Evolutionary conservation across 176 grass and related monocot genomes (phyloP), one percentile per base, ranked within the genome.

Genomic region (Guadua angustifolia): DNA sequence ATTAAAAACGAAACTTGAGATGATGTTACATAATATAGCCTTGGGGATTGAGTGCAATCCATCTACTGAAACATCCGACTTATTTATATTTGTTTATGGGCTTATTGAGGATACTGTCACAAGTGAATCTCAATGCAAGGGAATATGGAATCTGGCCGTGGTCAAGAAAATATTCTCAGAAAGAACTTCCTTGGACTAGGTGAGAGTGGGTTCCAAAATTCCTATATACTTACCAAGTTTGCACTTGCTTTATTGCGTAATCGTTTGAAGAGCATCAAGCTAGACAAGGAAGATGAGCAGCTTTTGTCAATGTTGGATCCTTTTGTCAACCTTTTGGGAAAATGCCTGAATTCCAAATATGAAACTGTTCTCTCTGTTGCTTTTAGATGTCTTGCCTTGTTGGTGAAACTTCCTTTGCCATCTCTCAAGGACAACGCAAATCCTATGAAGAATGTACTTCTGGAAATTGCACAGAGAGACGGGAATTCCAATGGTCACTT

Each of bases 301-400:
- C 86, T 98, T 61, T 68, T 98, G 49, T 90, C 88, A 19, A 92
- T 92, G 93, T 82, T 98, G 76, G 93, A 98, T 73, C 95, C 95
- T 24, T 98, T 98, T 85, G 80, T 98, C 66, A 85, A 87, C 39
- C 87, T 95, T 69, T 42, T 98, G 73, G 77, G 64, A 57, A 80
- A 92, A 79, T 98, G 95, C 68, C 53, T 98, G 42, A 90, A 72
- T 80, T 98, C 95, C 42, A 98, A 98, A 71, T 92, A 95, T 57
- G 90, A 93, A 88, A 87, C 75, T 78, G 89, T 95, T 63, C 71
- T 98, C 69, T 91, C 95, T 78, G 83, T 84, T 84, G 79, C 87
- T 75, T 95, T 98, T 75, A 93, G 91, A 83, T 98, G 92, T 84
- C 71, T 95, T 70, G 66, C 91, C 75, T 86, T 84, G 63, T 88